Evolutionary conservation across 306 rosid species (phyloP).

Genomic region (Lathyrus sativus): DNA sequence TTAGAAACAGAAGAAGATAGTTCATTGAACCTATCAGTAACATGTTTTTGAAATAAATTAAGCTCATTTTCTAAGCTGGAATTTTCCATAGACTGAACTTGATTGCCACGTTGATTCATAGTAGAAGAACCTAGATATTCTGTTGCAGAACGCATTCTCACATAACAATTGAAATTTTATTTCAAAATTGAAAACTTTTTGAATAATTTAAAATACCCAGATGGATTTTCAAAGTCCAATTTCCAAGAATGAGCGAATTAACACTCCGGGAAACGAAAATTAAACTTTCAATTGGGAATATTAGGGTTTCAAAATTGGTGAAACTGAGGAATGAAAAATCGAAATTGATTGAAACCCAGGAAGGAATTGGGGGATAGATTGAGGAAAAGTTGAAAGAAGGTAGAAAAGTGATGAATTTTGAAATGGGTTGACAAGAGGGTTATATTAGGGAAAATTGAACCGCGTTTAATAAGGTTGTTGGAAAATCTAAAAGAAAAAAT

Average conservation of each 20-base stretch:
- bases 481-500: not conserved
- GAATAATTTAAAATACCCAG: not conserved
- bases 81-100: constrained; percentile 57
- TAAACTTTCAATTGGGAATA: too few relatives aligned
- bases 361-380: not conserved
- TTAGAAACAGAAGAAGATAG: constrained; percentile 44
- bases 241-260: not conserved
- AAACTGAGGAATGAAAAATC: not conserved
- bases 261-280: too few relatives aligned
- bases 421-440: not conserved
- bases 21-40: constrained; percentile 52
- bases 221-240: not conserved
- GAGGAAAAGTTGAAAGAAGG: constrained; percentile 8
- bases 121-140: constrained; percentile 66
- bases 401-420: not conserved
- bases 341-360: too few relatives aligned
- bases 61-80: constrained; percentile 55
- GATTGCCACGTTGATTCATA: constrained; percentile 47
- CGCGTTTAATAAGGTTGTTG: constrained; percentile 8
- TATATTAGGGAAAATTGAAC: not conserved
- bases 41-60: constrained; percentile 63
- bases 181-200: not conserved
- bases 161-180: constrained; percentile 4
- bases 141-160: constrained; percentile 67
- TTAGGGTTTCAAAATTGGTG: too few relatives aligned